These are phyloP conservation scores for Globisporangium barbulae DNA, from an alignment of 352 stramenopile genomes.

Conservation along the genomic window DNA sequence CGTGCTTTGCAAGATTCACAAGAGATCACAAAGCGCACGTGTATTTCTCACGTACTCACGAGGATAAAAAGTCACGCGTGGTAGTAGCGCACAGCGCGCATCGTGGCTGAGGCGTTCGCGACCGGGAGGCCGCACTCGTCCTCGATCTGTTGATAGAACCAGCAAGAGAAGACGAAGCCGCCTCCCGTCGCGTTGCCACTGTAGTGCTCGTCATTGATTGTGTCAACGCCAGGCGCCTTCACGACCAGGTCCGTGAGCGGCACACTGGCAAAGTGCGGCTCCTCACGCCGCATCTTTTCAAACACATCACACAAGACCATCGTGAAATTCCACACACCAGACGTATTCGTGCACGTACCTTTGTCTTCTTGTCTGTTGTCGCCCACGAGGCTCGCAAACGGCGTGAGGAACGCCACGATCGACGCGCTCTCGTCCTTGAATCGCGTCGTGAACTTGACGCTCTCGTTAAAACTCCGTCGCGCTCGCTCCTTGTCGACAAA, in stretches of 20 bases:
- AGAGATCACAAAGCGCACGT: too few species aligned
- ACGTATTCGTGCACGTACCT: constrained; percentile 6
- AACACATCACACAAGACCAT: constrained; percentile 16
- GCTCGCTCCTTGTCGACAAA: not conserved
- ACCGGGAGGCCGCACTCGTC: not conserved
- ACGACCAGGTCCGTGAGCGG: constrained; percentile 6
- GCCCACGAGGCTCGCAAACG: constrained; percentile 12
- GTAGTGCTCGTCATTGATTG: not conserved
- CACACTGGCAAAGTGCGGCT: not conserved
- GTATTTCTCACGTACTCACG: too few species aligned
- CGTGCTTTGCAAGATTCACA: too few species aligned
- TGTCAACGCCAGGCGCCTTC: not conserved
- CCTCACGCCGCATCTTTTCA: not conserved
- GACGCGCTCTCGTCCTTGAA: constrained; percentile 9
- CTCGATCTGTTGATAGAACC: constrained; percentile 16
- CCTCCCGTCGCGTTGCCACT: not conserved
- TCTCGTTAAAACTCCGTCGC: not conserved
- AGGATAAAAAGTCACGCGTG: not conserved
- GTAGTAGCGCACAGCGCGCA: constrained; percentile 11
- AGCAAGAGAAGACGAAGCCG: constrained; percentile 16
- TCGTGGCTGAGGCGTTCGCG: not conserved
- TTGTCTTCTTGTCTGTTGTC: not conserved
- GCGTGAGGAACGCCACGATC: constrained; percentile 15
- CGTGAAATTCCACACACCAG: constrained; percentile 20
- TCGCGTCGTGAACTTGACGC: constrained; percentile 4